These are phyloP conservation scores for Allium fistulosum DNA, from an alignment of 106 monocot genomes.

Conservation along the genomic window DNA sequence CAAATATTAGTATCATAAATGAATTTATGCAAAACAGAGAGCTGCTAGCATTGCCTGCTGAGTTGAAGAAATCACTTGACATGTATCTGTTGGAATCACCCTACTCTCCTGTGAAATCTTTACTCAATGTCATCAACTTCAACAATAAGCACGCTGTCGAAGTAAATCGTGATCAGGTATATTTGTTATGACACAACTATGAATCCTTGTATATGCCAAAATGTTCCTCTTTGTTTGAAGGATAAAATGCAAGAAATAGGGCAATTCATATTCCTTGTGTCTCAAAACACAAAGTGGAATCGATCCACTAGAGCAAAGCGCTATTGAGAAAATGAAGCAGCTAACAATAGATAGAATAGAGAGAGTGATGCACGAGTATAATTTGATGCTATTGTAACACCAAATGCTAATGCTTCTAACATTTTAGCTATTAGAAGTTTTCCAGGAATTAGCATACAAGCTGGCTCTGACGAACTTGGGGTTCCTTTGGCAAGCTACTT, in stretches of 20 bases:
- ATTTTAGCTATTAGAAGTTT: conserved; percentile 57
- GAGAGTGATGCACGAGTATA: conserved; percentile 42
- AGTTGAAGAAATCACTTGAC: conserved; percentile 54
- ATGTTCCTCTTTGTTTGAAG: conserved; percentile 10
- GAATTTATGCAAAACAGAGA: conserved; percentile 24
- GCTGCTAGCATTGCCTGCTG: conserved; percentile 12
- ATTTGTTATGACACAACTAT: neutral
- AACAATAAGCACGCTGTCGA: conserved; percentile 36
- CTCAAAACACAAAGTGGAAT: conserved; percentile 38
- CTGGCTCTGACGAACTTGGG: conserved; percentile 36
- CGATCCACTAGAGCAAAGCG: conserved; percentile 16
- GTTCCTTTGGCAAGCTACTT: conserved; percentile 55
- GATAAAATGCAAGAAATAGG: conserved; percentile 44
- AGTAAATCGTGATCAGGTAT: conserved; percentile 13
- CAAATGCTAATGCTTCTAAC: neutral
- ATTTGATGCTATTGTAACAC: conserved; percentile 59
- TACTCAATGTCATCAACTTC: conserved; percentile 53
- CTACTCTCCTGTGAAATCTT: conserved; percentile 42
- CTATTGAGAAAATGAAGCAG: conserved; percentile 22
- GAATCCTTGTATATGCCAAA: neutral
- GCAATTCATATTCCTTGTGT: conserved; percentile 28
- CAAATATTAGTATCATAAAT: conserved; percentile 23
- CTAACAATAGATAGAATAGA: conserved; percentile 40
- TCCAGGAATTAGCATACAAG: conserved; percentile 65
- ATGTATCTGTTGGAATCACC: conserved; percentile 33